Conservation (phyloP, 2,329 filamentous ascomycete genomes). For the Monascus ruber region DNA sequence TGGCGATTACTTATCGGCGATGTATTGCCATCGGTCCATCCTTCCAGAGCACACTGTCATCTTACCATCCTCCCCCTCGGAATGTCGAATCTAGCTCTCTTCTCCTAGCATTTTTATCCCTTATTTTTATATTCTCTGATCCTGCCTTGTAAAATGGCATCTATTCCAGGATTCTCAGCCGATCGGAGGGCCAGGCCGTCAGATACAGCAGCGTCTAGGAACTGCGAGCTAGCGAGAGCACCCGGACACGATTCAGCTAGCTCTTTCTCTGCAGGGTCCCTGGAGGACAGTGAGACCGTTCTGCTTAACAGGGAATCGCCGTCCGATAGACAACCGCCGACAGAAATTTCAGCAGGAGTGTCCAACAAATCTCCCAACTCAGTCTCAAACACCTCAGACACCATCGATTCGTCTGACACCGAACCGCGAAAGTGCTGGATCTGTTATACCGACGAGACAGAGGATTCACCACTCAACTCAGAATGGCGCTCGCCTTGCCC, state of each 20-base stretch:
- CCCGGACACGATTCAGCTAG: conserved; percentile 1
- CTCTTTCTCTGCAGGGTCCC: conserved; percentile 6
- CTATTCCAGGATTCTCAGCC: conserved; percentile 20
- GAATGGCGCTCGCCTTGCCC: conserved; percentile 82
- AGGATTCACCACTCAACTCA: conserved; percentile 47
- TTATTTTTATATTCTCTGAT: background rate
- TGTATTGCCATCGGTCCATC: conserved; percentile 1
- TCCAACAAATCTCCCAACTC: conserved; percentile 8
- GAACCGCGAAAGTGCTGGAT: conserved; percentile 54
- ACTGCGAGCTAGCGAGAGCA: conserved; percentile 6
- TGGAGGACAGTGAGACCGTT: conserved; percentile 20
- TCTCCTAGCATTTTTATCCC: background rate
- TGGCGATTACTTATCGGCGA: too few species aligned
- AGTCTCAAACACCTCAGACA: conserved; percentile 1
- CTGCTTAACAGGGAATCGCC: conserved; percentile 15
- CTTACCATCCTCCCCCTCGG: conserved; percentile 1
- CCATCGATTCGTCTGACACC: conserved; percentile 7
- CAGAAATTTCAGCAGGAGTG: conserved; percentile 3
- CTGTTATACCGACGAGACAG: conserved; percentile 55
- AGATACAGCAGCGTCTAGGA: conserved; percentile 12
- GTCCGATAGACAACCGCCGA: conserved; percentile 1
- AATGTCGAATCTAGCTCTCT: conserved; percentile 5
- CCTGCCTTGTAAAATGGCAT: conserved; percentile 18
- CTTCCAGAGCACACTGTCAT: background rate
- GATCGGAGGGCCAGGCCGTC: conserved; percentile 16